Conservation (phyloP, 1,284 basidiomycete genomes). For the Ceratobasidium sp. region DNA sequence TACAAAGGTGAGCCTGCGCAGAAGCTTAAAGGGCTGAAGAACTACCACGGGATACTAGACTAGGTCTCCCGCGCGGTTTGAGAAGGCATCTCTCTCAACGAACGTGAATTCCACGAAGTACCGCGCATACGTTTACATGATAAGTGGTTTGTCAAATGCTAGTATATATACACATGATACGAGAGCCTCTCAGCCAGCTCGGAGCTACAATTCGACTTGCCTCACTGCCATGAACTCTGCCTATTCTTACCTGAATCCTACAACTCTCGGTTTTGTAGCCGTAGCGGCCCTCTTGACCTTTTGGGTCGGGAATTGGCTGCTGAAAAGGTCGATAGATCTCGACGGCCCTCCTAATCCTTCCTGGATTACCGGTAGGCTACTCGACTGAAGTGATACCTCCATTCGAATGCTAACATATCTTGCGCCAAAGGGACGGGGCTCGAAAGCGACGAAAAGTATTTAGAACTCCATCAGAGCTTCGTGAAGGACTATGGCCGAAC, state of each 20-base stretch:
- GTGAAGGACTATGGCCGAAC: neutral
- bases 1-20: neutral
- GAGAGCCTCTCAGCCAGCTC: neutral
- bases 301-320: neutral
- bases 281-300: neutral
- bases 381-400: neutral
- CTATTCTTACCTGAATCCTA: neutral
- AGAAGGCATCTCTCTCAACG: neutral
- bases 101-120: neutral
- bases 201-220: neutral
- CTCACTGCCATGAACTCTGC: neutral
- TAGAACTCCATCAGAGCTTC: neutral
- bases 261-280: neutral
- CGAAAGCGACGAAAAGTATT: neutral
- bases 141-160: neutral
- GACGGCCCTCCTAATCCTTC: neutral
- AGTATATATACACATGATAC: neutral
- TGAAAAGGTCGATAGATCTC: neutral
- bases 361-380: neutral
- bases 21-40: neutral
- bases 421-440: neutral
- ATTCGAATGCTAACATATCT: neutral
- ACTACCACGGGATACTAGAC: neutral
- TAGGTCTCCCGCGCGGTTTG: neutral
- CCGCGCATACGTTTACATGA: conserved; percentile 1